Conservation (phyloP, 306 rosid genomes). For the Prunus mongolica region DNA sequence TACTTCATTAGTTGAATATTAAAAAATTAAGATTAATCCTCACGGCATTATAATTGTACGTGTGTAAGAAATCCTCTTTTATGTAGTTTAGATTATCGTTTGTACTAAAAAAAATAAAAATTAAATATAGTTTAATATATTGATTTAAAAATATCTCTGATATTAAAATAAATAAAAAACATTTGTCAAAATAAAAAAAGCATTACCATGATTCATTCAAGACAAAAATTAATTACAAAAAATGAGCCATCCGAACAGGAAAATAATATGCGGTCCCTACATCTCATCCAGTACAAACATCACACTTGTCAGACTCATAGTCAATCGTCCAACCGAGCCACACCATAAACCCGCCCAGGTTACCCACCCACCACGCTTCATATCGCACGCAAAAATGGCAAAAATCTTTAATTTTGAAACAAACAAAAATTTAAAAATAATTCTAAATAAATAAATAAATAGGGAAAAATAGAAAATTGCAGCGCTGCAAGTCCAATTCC, state of each 20-base stretch:
- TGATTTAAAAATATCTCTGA: too few relatives aligned
- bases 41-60: too few relatives aligned
- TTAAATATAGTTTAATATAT: too few relatives aligned
- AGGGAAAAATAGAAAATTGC: background rate
- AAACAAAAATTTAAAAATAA: background rate
- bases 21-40: too few relatives aligned
- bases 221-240: too few relatives aligned
- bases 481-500: background rate
- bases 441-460: background rate
- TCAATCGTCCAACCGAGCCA: background rate
- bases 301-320: background rate
- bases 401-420: background rate
- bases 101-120: too few relatives aligned
- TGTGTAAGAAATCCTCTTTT: fast-evolving
- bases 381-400: background rate
- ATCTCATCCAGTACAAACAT: background rate
- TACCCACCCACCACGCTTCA: background rate
- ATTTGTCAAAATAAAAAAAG: too few relatives aligned
- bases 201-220: too few relatives aligned
- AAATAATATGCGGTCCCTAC: background rate
- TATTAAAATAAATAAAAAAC: too few relatives aligned
- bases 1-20: too few relatives aligned
- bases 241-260: background rate
- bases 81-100: too few relatives aligned
- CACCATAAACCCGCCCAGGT: background rate